Percentiles rank a stretch among this genome's conserved stretches.
phyloP scores from a whole-genome alignment of 2,329 filamentous ascomycete genomes.

The Sordariomycetes sp. region DNA sequence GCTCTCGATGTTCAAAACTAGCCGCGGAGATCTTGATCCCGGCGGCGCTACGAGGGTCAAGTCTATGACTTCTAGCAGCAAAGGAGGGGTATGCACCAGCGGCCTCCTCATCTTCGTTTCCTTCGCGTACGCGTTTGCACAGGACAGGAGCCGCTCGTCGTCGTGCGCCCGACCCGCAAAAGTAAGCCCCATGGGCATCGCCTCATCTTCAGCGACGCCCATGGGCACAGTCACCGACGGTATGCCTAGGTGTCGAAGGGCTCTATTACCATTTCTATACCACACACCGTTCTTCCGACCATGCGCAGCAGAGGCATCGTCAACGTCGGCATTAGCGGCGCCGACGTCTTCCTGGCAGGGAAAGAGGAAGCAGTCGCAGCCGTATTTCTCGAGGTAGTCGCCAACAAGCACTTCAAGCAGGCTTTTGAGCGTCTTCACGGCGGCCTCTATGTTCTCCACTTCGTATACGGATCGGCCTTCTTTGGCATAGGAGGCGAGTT shows the following conservation, averaged over 20 bases:
- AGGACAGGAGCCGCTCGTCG: constrained; percentile 19
- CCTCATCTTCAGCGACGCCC: constrained; percentile 28
- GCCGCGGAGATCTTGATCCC: neutral
- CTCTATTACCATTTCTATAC: constrained; percentile 39
- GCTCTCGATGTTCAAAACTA: neutral
- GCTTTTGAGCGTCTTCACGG: constrained; percentile 29
- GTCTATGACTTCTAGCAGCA: constrained; percentile 6
- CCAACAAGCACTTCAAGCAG: constrained; percentile 34
- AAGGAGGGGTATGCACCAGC: constrained; percentile 7
- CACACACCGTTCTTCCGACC: constrained; percentile 28
- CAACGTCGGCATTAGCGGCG: constrained; percentile 28
- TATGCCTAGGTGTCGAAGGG: constrained; percentile 37
- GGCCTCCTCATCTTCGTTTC: constrained; percentile 1
- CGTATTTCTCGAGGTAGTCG: constrained; percentile 29
- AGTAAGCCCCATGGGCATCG: constrained; percentile 38
- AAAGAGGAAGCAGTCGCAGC: constrained; percentile 31
- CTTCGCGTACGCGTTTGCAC: constrained; percentile 10
- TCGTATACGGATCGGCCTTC: constrained; percentile 21
- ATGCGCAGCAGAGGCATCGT: constrained; percentile 7
- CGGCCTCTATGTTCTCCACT: constrained; percentile 24
- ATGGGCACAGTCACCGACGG: constrained; percentile 40
- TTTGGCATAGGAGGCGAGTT: constrained; percentile 9
- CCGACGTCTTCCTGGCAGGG: constrained; percentile 37
- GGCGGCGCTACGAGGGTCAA: neutral
- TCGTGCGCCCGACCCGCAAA: constrained; percentile 34